Base-by-base conservation (phyloP, 345 rosid genomes). In the Hevea brasiliensis region DNA sequence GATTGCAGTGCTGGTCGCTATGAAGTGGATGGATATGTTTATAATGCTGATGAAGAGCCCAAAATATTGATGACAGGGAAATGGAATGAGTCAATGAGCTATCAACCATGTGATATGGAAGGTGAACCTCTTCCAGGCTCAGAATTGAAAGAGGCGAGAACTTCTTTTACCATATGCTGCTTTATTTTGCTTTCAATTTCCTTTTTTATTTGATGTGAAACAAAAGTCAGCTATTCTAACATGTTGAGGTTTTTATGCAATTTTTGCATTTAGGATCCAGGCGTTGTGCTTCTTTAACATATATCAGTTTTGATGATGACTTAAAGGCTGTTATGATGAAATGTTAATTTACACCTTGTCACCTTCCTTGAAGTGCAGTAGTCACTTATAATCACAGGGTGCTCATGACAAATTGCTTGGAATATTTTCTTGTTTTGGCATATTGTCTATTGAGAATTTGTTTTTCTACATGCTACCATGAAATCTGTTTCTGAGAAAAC, bases 21-120 rank as follows among this genome's bases (percentile, higher is more conserved):
- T 77, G 97, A 91, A 81, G 92, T 91, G 76, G 94, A 91, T 67
- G 97, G 97, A 62, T 91, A 91, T 77, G 92, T 91, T 26, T 91
- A 88, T 62, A 87, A 88, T 76, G 83, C 92, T 56, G 68, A 81
- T 64, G 97, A 91, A 89, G 94, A 91, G 76, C 97, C 97, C 40
- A 87, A 91, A 89, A 83, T 91, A 60, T 71, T 89, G 84, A 89
- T 91, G 90, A 91, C 94, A 40, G 97, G 97, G 51, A 91, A 91
- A 73, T 91, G 94, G 94, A 91, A 91, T 61, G 80, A 84, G 81
- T 83, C 87, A 48, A 87, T 91, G 89, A 87, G 85, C 68, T 91
- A 88, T 75, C 97, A 91, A 73, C 89, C 86, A 26, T 91, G 97
- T 79, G 97, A 91, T 63, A 15, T 76, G 56, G 97, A 91, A 74